Evolutionary conservation across 1,284 basidiomycete genomes (phyloP).

Genomic region (Ceratobasidium sp.): DNA sequence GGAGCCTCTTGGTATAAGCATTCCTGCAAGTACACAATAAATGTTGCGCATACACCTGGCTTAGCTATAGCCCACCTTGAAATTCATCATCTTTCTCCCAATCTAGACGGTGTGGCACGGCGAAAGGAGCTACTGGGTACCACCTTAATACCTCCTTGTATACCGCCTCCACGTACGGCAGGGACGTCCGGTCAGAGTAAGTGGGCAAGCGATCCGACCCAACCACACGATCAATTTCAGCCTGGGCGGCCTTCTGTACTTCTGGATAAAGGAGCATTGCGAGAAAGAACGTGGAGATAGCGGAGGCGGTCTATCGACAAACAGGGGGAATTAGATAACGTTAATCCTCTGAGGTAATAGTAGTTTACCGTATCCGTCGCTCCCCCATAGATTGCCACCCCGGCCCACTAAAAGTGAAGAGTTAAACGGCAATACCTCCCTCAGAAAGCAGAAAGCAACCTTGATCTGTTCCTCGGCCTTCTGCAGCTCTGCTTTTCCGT

Average conservation of each 20-base stretch:
- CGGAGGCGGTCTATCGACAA: slow-evolving; percentile 58
- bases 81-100: slow-evolving; percentile 16
- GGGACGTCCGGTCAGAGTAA: slow-evolving; percentile 60
- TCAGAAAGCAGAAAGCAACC: not conserved
- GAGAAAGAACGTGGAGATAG: slow-evolving; percentile 60
- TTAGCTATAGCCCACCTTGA: not conserved
- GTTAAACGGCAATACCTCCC: no score
- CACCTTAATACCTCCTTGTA: slow-evolving; percentile 59
- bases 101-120: slow-evolving; percentile 10
- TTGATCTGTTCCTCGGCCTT: not conserved
- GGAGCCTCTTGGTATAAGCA: slow-evolving; percentile 20
- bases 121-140: slow-evolving; percentile 30
- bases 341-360: no score
- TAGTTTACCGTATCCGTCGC: slow-evolving; percentile 27
- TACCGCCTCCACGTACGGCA: slow-evolving; percentile 65
- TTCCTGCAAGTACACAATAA: not conserved
- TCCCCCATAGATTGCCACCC: not conserved
- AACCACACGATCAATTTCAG: slow-evolving; percentile 63
- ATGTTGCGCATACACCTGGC: not conserved
- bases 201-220: slow-evolving; percentile 61
- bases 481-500: no score
- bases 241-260: slow-evolving; percentile 61
- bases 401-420: slow-evolving; percentile 22
- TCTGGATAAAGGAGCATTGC: slow-evolving; percentile 64
- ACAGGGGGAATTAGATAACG: no score